These are phyloP conservation scores for Jackrogersella minutella DNA, from an alignment of 495 filamentous ascomycete genomes.

Conservation along the genomic window DNA sequence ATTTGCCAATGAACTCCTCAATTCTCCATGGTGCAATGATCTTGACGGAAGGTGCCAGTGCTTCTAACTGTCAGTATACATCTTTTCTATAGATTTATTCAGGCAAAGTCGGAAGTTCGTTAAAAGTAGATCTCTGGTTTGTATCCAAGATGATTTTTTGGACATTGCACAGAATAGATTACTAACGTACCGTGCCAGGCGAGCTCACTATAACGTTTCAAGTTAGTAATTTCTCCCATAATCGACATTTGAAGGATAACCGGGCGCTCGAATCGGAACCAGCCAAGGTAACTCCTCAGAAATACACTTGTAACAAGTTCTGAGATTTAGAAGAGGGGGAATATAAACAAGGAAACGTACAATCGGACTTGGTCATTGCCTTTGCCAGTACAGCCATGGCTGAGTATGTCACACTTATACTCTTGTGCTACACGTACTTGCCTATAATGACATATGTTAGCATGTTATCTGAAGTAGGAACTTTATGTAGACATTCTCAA, in stretches of 20 bases:
- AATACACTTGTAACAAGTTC: no score
- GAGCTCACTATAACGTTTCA: conserved; percentile 1
- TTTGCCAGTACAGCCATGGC: conserved; percentile 87
- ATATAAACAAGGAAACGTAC: conserved; percentile 40
- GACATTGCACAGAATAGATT: no score
- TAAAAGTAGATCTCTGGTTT: neutral
- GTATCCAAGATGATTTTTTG: no score
- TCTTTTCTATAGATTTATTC: neutral
- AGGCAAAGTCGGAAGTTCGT: neutral
- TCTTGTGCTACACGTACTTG: conserved; percentile 66
- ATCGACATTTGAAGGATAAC: neutral
- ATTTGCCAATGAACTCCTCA: conserved; percentile 76
- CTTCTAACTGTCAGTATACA: conserved; percentile 44
- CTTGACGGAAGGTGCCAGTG: conserved; percentile 78
- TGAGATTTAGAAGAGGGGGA: neutral
- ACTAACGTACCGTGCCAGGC: conserved; percentile 21
- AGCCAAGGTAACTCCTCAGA: no score
- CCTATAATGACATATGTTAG: conserved; percentile 12
- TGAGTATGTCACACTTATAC: conserved; percentile 71
- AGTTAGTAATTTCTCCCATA: neutral
- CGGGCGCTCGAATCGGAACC: no score
- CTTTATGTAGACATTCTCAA: neutral
- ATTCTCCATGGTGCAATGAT: conserved; percentile 91
- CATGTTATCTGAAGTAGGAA: conserved; percentile 9
- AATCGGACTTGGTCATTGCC: conserved; percentile 91